Percentiles rank a stretch among this genome's conserved stretches.
phyloP scores from a whole-genome alignment of 192 early-diverging fungal genomes.

The Lobulomyces angularis region DNA sequence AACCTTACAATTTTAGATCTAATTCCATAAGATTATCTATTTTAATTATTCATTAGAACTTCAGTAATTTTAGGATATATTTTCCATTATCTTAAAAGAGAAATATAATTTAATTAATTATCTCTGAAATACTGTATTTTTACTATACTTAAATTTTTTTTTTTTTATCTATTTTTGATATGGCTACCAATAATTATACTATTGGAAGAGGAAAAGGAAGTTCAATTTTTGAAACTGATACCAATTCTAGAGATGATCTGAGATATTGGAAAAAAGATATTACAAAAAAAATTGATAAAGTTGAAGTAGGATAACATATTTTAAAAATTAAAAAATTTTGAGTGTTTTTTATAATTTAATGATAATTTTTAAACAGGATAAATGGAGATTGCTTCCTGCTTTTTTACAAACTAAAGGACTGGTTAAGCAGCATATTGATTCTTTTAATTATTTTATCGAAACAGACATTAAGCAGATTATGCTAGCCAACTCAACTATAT shows the following conservation, averaged over 20 bases:
- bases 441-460: constrained; percentile 97
- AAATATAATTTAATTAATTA: too few relatives aligned
- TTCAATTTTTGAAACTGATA: constrained; percentile 39
- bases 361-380: constrained; percentile 51
- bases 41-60: too few relatives aligned
- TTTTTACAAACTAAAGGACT: constrained; percentile 95
- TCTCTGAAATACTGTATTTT: too few relatives aligned
- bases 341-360: constrained; percentile 1
- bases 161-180: too few relatives aligned
- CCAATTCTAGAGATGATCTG: constrained; percentile 36
- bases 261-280: constrained; percentile 37
- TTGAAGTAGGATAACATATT: constrained; percentile 22
- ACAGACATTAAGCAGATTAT: constrained; percentile 90
- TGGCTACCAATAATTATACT: too few relatives aligned
- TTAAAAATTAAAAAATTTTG: neutral
- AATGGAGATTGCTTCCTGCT: constrained; percentile 94
- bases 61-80: too few relatives aligned
- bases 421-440: constrained; percentile 98
- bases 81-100: too few relatives aligned
- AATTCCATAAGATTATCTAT: too few relatives aligned
- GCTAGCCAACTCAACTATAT: constrained; percentile 76
- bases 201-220: constrained; percentile 29
- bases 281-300: constrained; percentile 41
- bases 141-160: too few relatives aligned
- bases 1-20: too few relatives aligned